Conservation (phyloP, 345 rosid genomes). For the Boechera retrofracta region DNA sequence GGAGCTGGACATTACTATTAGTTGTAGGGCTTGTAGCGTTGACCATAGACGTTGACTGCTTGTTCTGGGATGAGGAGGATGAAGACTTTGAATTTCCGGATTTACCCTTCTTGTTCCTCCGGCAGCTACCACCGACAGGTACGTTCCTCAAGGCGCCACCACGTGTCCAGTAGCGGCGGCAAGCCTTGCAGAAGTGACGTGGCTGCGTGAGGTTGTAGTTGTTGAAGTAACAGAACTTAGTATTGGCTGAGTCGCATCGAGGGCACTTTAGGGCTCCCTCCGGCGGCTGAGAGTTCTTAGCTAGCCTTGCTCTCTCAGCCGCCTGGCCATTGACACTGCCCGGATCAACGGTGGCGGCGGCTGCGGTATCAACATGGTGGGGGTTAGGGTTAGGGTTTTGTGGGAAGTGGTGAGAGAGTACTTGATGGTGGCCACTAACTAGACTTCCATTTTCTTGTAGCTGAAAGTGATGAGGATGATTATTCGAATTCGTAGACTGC, state of each 20-base stretch:
- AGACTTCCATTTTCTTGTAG: constrained; percentile 43
- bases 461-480: constrained; percentile 41
- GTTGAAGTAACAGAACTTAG: constrained; percentile 49
- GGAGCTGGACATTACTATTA: constrained; percentile 31
- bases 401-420: constrained; percentile 40
- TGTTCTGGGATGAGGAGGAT: constrained; percentile 36
- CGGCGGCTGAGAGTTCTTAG: constrained; percentile 40
- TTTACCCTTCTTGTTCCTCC: constrained; percentile 47
- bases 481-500: constrained; percentile 42
- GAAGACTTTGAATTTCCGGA: constrained; percentile 43
- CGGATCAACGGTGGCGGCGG: constrained; percentile 23
- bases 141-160: constrained; percentile 50
- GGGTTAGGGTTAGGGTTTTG: constrained; percentile 49
- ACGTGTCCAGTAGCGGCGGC: constrained; percentile 51
- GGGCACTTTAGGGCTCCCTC: constrained; percentile 47
- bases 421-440: constrained; percentile 36
- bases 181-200: constrained; percentile 50
- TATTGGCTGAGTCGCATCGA: constrained; percentile 48
- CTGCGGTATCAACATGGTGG: constrained; percentile 27
- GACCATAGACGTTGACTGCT: constrained; percentile 44
- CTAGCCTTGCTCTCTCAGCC: constrained; percentile 43
- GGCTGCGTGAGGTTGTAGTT: constrained; percentile 52
- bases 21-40: constrained; percentile 32
- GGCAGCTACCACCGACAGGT: constrained; percentile 49
- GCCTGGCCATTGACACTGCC: constrained; percentile 24